Base-by-base conservation (phyloP, 2,329 filamentous ascomycete species). In the Calonectria henricotiae region DNA sequence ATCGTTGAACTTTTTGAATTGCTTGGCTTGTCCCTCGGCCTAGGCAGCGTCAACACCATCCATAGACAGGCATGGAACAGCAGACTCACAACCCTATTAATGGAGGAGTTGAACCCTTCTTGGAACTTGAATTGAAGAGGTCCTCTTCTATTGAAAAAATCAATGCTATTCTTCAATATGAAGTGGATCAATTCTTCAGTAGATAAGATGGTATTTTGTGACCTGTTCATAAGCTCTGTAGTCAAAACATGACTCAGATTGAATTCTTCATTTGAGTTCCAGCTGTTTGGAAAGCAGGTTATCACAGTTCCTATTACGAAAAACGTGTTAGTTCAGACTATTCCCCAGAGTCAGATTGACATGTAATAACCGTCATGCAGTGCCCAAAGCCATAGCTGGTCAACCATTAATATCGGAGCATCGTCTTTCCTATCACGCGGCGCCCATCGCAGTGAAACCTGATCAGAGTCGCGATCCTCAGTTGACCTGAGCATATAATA, bases 1-100 rank as follows among this genome's bases (percentile, higher is more conserved):
- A 13, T 51, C 47, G 7, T 51, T 51, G 27, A 51, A 51, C 47
- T 51, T 51, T 51, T 51, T 51, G 27, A 51, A 51, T 27, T 51
- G 47, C 15, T n/a, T 51, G 47, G 47, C 47, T 51, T 51, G 47
- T 51, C 47, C 47, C 47, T 51, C 47, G 15, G 47, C 47, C 47
- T 51, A n/a, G 13, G 9, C 5, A 11, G 17, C 3, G 27, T 51
- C 27, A 51, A n/a, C 7, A 51, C 3, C 7, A 51, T 51, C 5
- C 5, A 3, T 9, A 32, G 9, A n/a, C 27, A 7, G 8, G 3
- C 6, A 30, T 27, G 13, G 13, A 51, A 51, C 3, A 11, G 2
- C 13, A 51, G 17, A 32, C 47, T 17, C 9, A 51, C 47, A 11
- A 51, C 47, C 7, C 47, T 13, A n/a, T 51, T 51, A 17, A 51